Conservation (phyloP, 1,284 basidiomycete genomes). For the Fomitopsis pinicola region DNA sequence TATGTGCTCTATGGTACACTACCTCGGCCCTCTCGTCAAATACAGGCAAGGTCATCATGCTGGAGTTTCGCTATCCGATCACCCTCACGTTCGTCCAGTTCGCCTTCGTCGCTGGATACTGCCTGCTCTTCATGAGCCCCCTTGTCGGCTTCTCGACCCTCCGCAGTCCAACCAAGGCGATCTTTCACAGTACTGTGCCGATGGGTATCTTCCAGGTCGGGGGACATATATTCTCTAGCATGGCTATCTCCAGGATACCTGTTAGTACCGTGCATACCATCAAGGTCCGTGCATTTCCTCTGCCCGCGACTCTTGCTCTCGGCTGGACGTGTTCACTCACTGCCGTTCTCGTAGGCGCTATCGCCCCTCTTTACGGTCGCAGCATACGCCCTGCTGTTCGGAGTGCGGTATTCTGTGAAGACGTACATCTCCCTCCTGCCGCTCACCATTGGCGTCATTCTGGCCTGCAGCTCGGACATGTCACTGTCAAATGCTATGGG, state of each 20-base stretch:
- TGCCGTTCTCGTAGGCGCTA: constrained; percentile 61
- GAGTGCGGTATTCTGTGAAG: constrained; percentile 86
- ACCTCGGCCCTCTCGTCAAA: constrained; percentile 87
- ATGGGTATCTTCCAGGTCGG: constrained; percentile 95
- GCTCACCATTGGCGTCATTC: constrained; percentile 94
- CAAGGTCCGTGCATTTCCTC: constrained; percentile 60
- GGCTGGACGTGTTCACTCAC: not conserved
- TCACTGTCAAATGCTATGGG: constrained; percentile 82
- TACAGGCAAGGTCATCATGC: constrained; percentile 86
- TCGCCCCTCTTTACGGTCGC: constrained; percentile 97
- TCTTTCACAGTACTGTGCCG: constrained; percentile 78
- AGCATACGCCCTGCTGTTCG: constrained; percentile 89
- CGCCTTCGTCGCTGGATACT: constrained; percentile 87
- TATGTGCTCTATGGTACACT: constrained; percentile 80
- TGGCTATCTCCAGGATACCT: constrained; percentile 94
- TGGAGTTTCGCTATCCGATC: constrained; percentile 82
- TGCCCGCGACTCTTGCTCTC: not conserved
- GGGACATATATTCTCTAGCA: constrained; percentile 96
- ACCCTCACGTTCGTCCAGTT: constrained; percentile 98
- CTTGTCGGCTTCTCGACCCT: constrained; percentile 63
- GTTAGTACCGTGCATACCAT: constrained; percentile 99
- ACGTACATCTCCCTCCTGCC: constrained; percentile 96
- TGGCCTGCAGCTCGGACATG: constrained; percentile 92
- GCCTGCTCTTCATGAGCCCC: constrained; percentile 77
- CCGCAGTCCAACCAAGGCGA: constrained; percentile 65